Evolutionary conservation across 805 yeast species (phyloP).

Genomic region (Kluyveromyces nonfermentans): DNA sequence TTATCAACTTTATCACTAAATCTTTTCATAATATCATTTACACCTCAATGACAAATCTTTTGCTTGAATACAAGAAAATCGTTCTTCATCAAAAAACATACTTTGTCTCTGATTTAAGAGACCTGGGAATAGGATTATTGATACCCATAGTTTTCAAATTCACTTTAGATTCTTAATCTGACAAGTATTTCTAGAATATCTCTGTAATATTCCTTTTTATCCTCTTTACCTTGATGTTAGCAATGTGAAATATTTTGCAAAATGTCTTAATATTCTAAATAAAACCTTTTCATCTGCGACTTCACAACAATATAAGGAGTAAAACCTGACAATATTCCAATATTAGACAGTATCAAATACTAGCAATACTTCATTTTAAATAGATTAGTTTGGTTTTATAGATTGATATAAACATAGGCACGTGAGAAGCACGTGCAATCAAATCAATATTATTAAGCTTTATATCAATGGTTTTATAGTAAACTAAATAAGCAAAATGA

Average conservation of each 20-base stretch:
- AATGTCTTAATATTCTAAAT: background rate
- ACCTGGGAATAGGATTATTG: slow-evolving; percentile 92
- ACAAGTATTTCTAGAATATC: background rate
- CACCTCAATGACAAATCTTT: background rate
- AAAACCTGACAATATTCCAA: no score
- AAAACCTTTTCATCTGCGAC: no score
- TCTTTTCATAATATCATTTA: background rate
- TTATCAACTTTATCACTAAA: background rate
- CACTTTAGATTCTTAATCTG: background rate
- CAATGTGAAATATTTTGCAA: background rate
- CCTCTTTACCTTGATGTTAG: background rate
- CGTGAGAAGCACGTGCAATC: no score
- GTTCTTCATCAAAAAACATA: slow-evolving; percentile 33
- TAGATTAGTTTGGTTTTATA: no score
- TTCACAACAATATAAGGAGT: no score
- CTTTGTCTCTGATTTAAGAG: slow-evolving; percentile 78
- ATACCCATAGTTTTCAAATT: slow-evolving; percentile 44
- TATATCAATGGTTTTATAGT: no score
- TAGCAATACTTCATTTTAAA: no score
- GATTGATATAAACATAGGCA: no score
- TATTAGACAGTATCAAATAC: no score
- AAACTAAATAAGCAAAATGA: no score
- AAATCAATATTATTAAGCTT: no score
- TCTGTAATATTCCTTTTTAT: background rate
- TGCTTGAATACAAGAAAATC: no score